Conservation (phyloP, 768 basidiomycete species). For the Trametes gibbosa region DNA sequence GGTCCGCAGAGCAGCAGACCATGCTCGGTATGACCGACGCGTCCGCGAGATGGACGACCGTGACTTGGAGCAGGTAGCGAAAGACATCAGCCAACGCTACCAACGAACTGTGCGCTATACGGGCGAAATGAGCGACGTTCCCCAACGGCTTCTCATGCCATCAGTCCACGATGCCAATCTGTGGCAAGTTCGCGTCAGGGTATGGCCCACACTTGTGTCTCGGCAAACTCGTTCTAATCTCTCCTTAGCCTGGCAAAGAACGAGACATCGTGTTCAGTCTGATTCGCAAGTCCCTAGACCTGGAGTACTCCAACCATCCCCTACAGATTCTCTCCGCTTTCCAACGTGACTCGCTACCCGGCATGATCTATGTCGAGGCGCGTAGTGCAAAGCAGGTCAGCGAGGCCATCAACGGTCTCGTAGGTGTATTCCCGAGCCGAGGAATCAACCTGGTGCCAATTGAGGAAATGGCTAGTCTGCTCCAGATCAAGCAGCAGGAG, state of each 20-base stretch:
- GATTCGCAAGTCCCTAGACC: constrained; percentile 88
- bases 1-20: constrained; percentile 50
- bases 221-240: not conserved
- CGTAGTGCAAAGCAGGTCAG: constrained; percentile 82
- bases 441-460: constrained; percentile 88
- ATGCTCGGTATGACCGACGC: constrained; percentile 68
- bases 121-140: constrained; percentile 91
- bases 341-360: constrained; percentile 91
- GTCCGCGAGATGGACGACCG: constrained; percentile 73
- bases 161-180: constrained; percentile 93
- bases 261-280: constrained; percentile 91
- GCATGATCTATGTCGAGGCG: constrained; percentile 97
- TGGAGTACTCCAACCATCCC: constrained; percentile 74
- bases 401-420: constrained; percentile 83
- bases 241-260: constrained; percentile 78
- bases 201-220: constrained; percentile 29
- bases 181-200: constrained; percentile 95
- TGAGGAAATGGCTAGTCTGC: constrained; percentile 94
- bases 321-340: constrained; percentile 92
- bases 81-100: constrained; percentile 77
- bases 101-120: constrained; percentile 71
- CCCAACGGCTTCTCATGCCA: constrained; percentile 93
- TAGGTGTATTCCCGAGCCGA: constrained; percentile 85
- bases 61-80: constrained; percentile 83
- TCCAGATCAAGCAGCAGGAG: constrained; percentile 95